Evolutionary conservation across 495 filamentous ascomycete genomes (phyloP), one percentile per base, ranked within the genome.

Genomic region (Aspergillus ellipticus): DNA sequence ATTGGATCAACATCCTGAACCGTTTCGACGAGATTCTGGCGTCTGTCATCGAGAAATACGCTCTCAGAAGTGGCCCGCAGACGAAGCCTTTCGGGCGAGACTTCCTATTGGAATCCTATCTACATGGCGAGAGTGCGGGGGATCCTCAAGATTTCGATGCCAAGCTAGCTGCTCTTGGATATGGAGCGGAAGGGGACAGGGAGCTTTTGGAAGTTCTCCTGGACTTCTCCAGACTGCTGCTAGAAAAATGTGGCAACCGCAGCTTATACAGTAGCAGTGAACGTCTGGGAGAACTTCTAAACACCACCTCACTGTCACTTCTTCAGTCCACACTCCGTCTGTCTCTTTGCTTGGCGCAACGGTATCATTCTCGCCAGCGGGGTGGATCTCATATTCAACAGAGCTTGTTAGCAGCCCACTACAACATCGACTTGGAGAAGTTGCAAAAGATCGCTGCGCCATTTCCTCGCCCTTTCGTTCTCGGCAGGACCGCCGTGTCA

Each of bases 1-100:
- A 99, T 77, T 99, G 95, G 95, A 97, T 97, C 65, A 86, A 89
- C 29, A 80, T 96, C 39, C 77, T 99, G 45, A 93, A 99, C 73
- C 86, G 92, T 56, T 97, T 99, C 70, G 95, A 99, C 71, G 80
- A 82, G 57, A 83, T 97, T 54, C 75, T 97, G 16, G 89, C 95
- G 54, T 80, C 83, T 22, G 88, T 92, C 66, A 90, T 85, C 67
- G 78, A 86, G 33, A 88, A 85, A 62, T 97, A 99, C 73, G 84
- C 81, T 57, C 79, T 99, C 28, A 83, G 84, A 52, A 82, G 85
- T 48, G 90, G 90, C 4, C 89, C 91, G 7, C 94, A 99, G 67
- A 85, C 77, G 28, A 80, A 84, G 61, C 82, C 85, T 29, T 94
- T 97, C 60, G 74, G 76, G 17, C 78, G 84, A 58, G 78, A 80